These are phyloP conservation scores for Penicillium sumatraense DNA, from an alignment of 2,329 filamentous ascomycete species.

Conservation along the genomic window DNA sequence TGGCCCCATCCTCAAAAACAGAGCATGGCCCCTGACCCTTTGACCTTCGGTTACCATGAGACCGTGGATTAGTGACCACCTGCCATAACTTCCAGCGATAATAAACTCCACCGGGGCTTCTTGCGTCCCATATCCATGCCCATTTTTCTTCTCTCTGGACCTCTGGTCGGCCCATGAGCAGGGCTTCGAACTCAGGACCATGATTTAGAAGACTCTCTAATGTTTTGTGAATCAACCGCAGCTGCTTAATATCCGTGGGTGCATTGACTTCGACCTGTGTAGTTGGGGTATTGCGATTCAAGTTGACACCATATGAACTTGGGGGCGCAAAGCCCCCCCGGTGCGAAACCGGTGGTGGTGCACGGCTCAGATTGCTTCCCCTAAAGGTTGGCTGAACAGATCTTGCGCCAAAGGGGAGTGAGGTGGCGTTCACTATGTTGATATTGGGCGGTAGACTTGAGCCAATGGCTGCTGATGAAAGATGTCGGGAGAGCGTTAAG, in stretches of 20 bases:
- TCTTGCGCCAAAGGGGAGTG: conserved; percentile 79
- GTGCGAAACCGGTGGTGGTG: conserved; percentile 53
- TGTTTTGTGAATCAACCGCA: conserved; percentile 85
- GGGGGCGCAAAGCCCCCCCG: conserved; percentile 76
- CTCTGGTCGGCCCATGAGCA: conserved; percentile 83
- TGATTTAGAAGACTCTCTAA: conserved; percentile 79
- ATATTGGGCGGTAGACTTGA: conserved; percentile 55
- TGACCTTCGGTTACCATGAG: conserved; percentile 34
- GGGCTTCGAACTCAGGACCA: conserved; percentile 85
- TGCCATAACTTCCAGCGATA: conserved; percentile 94
- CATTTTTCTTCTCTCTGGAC: conserved; percentile 88
- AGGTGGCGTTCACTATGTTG: conserved; percentile 53
- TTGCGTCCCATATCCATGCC: conserved; percentile 91
- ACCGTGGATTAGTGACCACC: conserved; percentile 69
- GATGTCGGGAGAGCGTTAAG: conserved; percentile 76
- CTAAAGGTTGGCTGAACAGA: conserved; percentile 57
- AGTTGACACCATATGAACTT: conserved; percentile 64
- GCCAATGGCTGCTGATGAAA: conserved; percentile 75
- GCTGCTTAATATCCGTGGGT: conserved; percentile 75
- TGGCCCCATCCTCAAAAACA: conserved; percentile 75
- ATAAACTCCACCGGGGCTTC: conserved; percentile 79
- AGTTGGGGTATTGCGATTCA: conserved; percentile 55
- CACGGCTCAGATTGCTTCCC: conserved; percentile 54
- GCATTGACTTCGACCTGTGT: conserved; percentile 72
- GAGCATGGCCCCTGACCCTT: conserved; percentile 58